Conservation (phyloP, 2,329 filamentous ascomycete genomes). For the Colletotrichum eremochloae region DNA sequence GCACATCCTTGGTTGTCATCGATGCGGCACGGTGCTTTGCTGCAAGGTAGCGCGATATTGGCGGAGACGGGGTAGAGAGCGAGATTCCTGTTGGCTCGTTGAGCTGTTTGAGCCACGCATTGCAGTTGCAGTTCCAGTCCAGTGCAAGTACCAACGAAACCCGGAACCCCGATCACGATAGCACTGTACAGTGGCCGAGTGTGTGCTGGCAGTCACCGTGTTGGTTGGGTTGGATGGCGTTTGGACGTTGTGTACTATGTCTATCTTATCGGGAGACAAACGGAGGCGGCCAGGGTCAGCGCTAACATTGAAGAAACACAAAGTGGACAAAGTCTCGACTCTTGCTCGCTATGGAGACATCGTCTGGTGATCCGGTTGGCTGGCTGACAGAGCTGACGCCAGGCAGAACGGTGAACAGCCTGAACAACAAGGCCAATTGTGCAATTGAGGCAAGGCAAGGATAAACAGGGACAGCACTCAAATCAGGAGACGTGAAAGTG, state of each 20-base stretch:
- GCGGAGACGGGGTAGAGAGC: slow-evolving; percentile 15
- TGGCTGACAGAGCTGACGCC: slow-evolving; percentile 17
- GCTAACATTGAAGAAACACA: slow-evolving; percentile 35
- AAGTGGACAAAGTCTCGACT: slow-evolving; percentile 31
- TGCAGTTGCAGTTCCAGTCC: slow-evolving; percentile 25
- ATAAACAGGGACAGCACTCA: slow-evolving; percentile 6
- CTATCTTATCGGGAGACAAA: slow-evolving; percentile 9
- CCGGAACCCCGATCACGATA: slow-evolving; percentile 30
- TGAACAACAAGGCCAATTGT: slow-evolving; percentile 15
- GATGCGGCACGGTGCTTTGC: slow-evolving; percentile 31
- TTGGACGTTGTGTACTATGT: slow-evolving; percentile 1
- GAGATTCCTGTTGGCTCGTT: slow-evolving; percentile 30
- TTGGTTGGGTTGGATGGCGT: slow-evolving; percentile 8
- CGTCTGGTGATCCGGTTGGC: slow-evolving; percentile 37
- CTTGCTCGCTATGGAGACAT: not conserved
- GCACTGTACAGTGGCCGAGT: slow-evolving; percentile 9
- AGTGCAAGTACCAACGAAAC: slow-evolving; percentile 18
- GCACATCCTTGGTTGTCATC: slow-evolving; percentile 28
- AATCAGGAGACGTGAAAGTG: slow-evolving; percentile 11
- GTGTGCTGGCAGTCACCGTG: slow-evolving; percentile 2
- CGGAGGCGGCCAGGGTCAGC: slow-evolving; percentile 22
- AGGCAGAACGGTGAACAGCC: slow-evolving; percentile 24
- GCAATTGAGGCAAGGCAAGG: slow-evolving; percentile 2
- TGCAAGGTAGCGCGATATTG: slow-evolving; percentile 18
- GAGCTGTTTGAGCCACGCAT: slow-evolving; percentile 35